Conservation (phyloP, 768 basidiomycete species). For the Termitomyces eurrhizus region DNA sequence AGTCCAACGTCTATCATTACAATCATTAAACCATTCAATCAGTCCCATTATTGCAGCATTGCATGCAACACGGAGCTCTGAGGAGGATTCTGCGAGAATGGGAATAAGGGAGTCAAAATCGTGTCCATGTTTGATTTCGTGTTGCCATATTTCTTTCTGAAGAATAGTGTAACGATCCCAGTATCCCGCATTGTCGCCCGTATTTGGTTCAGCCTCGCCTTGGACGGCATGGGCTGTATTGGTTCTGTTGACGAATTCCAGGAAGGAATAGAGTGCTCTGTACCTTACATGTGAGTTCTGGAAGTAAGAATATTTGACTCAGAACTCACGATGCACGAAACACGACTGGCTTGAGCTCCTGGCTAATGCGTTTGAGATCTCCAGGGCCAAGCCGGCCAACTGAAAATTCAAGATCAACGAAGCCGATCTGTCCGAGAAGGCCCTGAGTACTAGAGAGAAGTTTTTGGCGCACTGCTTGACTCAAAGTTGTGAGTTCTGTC, state of each 20-base stretch:
- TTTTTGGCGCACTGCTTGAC: constrained; percentile 21
- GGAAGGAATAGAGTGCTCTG: constrained; percentile 36
- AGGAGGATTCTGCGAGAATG: constrained; percentile 34
- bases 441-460: constrained; percentile 29
- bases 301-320: not conserved
- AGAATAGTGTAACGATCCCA: constrained; percentile 27
- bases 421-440: constrained; percentile 31
- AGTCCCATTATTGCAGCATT: constrained; percentile 20
- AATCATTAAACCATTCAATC: constrained; percentile 31
- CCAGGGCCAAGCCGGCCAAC: constrained; percentile 38
- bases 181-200: constrained; percentile 15
- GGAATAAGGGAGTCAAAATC: constrained; percentile 38
- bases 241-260: constrained; percentile 30
- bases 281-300: not conserved
- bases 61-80: constrained; percentile 29
- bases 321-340: constrained; percentile 31
- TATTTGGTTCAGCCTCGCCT: constrained; percentile 11
- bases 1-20: constrained; percentile 34
- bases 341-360: constrained; percentile 34
- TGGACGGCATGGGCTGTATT: constrained; percentile 22
- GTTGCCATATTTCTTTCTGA: constrained; percentile 24
- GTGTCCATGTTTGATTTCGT: constrained; percentile 37
- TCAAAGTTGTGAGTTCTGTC: constrained; percentile 24
- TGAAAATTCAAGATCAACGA: constrained; percentile 39
- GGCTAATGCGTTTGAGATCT: constrained; percentile 35